Conservation (phyloP, 164 flowering plant species). For the Taxillus chinensis region DNA sequence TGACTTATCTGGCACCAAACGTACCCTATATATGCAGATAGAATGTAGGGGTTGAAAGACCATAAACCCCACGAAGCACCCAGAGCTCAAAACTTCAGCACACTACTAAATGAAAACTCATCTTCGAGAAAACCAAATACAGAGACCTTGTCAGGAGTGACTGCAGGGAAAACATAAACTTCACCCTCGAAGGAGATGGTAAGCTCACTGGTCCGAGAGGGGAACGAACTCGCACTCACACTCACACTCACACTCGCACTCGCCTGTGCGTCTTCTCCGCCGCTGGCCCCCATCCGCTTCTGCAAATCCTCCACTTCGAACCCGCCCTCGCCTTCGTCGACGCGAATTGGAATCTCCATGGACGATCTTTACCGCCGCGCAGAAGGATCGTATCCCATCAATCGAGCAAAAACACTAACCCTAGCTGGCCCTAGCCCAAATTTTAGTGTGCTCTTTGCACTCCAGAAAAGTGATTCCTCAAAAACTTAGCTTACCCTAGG, state of each 20-base stretch:
- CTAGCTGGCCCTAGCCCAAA: background rate
- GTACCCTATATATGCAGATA: no score
- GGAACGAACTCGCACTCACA: background rate
- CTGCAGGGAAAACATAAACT: constrained; percentile 58
- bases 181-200: constrained; percentile 58
- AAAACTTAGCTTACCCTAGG: no score
- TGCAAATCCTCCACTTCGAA: background rate
- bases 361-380: background rate
- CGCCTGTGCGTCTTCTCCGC: background rate
- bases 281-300: background rate
- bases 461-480: no score
- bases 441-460: no score
- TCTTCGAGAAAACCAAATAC: no score
- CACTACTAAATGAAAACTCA: no score
- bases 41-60: no score
- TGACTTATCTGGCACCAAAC: no score
- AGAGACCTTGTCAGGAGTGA: constrained; percentile 54
- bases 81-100: no score
- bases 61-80: no score
- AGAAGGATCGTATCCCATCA: no score
- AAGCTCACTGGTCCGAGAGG: constrained; percentile 49
- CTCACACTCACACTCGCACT: background rate
- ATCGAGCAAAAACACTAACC: background rate
- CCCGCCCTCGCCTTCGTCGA: background rate
- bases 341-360: constrained; percentile 1